These are phyloP conservation scores for Metschnikowia gelsemii DNA, from an alignment of 805 yeast genomes.

Conservation along the genomic window DNA sequence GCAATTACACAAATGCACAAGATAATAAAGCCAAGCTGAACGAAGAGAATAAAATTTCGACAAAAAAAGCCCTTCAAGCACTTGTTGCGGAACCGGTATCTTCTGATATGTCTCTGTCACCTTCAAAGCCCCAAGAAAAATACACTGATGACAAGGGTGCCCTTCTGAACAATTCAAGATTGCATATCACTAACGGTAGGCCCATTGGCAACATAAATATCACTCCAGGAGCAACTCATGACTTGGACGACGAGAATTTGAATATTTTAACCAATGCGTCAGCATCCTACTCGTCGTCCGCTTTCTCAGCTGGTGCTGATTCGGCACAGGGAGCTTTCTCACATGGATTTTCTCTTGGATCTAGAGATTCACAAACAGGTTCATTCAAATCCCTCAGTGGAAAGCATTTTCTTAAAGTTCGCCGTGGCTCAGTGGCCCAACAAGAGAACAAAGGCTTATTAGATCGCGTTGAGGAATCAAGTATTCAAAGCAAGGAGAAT, in stretches of 20 bases:
- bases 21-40: neutral
- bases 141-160: neutral
- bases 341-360: conserved; percentile 10
- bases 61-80: neutral
- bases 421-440: neutral
- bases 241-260: conserved; percentile 38
- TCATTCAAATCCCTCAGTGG: conserved; percentile 9
- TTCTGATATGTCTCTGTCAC: neutral
- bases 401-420: conserved; percentile 1
- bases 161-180: neutral
- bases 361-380: conserved; percentile 11
- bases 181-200: neutral
- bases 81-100: neutral
- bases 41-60: neutral
- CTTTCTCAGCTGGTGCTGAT: conserved; percentile 5
- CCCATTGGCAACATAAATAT: conserved; percentile 1
- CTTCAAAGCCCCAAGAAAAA: neutral
- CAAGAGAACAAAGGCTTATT: conserved; percentile 7
- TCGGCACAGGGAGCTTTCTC: neutral
- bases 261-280: conserved; percentile 23
- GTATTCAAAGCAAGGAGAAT: conserved; percentile 16
- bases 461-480: conserved; percentile 21
- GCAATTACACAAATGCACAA: neutral
- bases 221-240: conserved; percentile 15
- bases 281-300: conserved; percentile 16